A percentile compares a stretch with the other conserved stretches of the same genome.
Conservation (phyloP, 1,284 basidiomycete genomes). For the Malassezia nana region DNA sequence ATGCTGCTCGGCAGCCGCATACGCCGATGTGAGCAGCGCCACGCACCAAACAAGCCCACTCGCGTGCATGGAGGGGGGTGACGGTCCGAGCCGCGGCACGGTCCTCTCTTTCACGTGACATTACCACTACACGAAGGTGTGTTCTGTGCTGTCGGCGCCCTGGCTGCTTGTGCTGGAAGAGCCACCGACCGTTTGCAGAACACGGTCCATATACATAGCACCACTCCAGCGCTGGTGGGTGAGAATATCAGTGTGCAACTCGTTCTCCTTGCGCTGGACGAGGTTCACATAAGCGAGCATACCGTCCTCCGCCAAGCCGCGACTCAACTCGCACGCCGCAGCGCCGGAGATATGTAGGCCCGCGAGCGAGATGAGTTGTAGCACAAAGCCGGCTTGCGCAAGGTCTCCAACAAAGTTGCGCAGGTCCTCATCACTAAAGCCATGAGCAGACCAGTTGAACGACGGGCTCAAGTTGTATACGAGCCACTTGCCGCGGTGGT, state of each 20-base stretch:
- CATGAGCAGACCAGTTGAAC: constrained; percentile 81
- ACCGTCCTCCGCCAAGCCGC: constrained; percentile 56
- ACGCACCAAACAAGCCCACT: not conserved
- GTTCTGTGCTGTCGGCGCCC: constrained; percentile 23
- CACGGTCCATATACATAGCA: constrained; percentile 41
- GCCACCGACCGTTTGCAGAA: constrained; percentile 43
- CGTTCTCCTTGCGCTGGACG: constrained; percentile 45
- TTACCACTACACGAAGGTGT: constrained; percentile 8
- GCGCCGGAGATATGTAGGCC: constrained; percentile 42
- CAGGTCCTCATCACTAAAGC: constrained; percentile 59
- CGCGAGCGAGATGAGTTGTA: constrained; percentile 48
- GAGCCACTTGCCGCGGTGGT: constrained; percentile 68
- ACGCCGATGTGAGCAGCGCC: not conserved
- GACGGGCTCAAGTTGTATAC: constrained; percentile 91
- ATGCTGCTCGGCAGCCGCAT: constrained; percentile 2
- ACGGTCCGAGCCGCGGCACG: not conserved
- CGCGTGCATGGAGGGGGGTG: not conserved
- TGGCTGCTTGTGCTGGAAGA: constrained; percentile 36
- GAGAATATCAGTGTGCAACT: constrained; percentile 44
- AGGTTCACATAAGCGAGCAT: constrained; percentile 47
- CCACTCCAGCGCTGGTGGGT: constrained; percentile 47
- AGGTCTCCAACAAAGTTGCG: constrained; percentile 47
- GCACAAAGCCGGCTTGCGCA: constrained; percentile 41
- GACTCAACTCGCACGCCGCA: constrained; percentile 42
- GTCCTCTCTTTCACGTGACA: not conserved